phyloP scores from a whole-genome alignment of 2,329 filamentous ascomycete genomes.

The Paraphaeosphaeria minitans region DNA sequence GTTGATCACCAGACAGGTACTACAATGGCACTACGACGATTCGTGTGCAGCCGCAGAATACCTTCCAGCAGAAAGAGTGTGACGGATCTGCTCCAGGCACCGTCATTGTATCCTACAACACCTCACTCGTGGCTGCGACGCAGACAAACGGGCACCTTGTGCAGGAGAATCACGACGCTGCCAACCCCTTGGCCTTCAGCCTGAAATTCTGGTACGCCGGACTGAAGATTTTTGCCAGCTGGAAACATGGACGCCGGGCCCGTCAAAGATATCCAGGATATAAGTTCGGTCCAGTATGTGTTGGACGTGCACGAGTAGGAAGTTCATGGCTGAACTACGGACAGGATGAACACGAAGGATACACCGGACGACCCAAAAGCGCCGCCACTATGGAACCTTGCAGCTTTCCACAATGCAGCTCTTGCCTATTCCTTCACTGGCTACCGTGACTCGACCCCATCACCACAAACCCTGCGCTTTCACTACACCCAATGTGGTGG shows the following conservation, averaged over 20 bases:
- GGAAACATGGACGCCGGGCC: not conserved
- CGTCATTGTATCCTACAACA: conserved; percentile 1
- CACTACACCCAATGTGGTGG: conserved; percentile 9
- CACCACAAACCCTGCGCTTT: conserved; percentile 1
- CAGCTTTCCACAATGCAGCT: conserved; percentile 3
- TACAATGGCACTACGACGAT: conserved; percentile 12
- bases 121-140: conserved; percentile 8
- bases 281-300: conserved; percentile 9
- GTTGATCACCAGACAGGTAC: conserved; percentile 1
- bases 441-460: conserved; percentile 1
- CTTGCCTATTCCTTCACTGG: conserved; percentile 10
- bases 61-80: not conserved
- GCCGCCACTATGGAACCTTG: not conserved
- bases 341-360: conserved; percentile 8
- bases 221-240: conserved; percentile 3
- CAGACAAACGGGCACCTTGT: conserved; percentile 7
- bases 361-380: not conserved
- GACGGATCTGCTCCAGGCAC: not conserved
- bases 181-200: conserved; percentile 7
- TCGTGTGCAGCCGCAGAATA: conserved; percentile 4
- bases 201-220: conserved; percentile 9
- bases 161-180: conserved; percentile 3
- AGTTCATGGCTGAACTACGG: not conserved
- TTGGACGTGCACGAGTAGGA: not conserved
- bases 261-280: conserved; percentile 6